Evolutionary conservation across 108 stramenopile genomes (phyloP), one percentile per base, ranked within the genome.

Genomic region (Fistulifera pelliculosa): DNA sequence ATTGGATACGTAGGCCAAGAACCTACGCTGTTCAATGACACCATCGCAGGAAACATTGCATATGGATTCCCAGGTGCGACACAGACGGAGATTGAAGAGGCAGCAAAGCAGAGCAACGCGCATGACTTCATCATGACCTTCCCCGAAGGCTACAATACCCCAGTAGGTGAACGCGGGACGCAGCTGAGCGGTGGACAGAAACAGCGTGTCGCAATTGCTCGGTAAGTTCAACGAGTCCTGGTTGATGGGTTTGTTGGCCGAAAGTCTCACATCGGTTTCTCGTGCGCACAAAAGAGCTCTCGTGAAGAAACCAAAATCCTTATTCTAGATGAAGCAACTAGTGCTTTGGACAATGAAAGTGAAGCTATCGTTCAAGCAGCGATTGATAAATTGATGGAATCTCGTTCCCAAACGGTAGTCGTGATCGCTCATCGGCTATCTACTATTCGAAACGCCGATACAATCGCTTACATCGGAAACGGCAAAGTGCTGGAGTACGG

Each of bases 1-100:
- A 81, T 99, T 26, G 85, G 93, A 28, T 77, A 88, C 23, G 98
- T 99, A 3, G 47, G 69, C 21, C 98, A 99, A 69, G 96, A 96
- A 54, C 96, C 96, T 14, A 75, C 69, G 0, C 82, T 99, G 10
- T 99, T 97, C 52, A 64, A 79, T 2, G 78, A 80, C 23, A 87
- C 77, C 21, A 86, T 98, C 53, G 81, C 68, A 23, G 81, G 90
- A 40, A 99, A 99, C 62, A 96, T 99, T 56, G 58, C 70, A 6
- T 87, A 80, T 42, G 98, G 98, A 4, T 27, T 28, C 0, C 59
- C 60, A 1, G 68, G 60, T 22, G 82, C 74, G 0, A 77, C 80
- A 0, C 63, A 66, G 1, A 65, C 74, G 27, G 63, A 89, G 42
- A 75, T 97, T 26, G 68, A 81, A 50, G 74, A 74, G 35, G 98